Evolutionary conservation across 768 basidiomycete genomes (phyloP).

Genomic region (Xerocomellus intermedius): DNA sequence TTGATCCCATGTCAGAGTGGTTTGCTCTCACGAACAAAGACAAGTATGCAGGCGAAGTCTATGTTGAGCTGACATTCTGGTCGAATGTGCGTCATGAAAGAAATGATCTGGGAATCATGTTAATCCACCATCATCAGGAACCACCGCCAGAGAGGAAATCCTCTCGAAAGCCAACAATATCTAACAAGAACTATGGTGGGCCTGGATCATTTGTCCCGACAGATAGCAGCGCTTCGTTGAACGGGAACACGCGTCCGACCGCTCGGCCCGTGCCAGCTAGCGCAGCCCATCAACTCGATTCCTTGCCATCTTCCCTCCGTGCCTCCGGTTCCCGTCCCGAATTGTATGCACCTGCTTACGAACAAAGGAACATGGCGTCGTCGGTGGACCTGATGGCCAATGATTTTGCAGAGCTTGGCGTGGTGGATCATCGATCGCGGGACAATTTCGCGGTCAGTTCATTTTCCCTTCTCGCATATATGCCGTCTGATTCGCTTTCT

Average conservation of each 20-base stretch:
- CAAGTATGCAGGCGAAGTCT: slow-evolving; percentile 93
- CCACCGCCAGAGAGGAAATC: slow-evolving; percentile 73
- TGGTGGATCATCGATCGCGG: slow-evolving; percentile 49
- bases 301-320: slow-evolving; percentile 59
- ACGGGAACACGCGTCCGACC: slow-evolving; percentile 19
- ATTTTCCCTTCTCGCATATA: not conserved
- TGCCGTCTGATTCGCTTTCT: slow-evolving; percentile 14
- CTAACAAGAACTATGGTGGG: slow-evolving; percentile 68
- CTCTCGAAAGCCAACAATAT: slow-evolving; percentile 47
- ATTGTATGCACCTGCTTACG: slow-evolving; percentile 75
- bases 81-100: slow-evolving; percentile 62
- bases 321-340: slow-evolving; percentile 64
- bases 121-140: slow-evolving; percentile 47
- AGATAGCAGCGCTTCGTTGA: slow-evolving; percentile 31
- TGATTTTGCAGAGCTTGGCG: slow-evolving; percentile 65
- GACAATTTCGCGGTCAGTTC: slow-evolving; percentile 60
- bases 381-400: slow-evolving; percentile 53
- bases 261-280: slow-evolving; percentile 20
- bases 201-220: slow-evolving; percentile 72
- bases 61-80: slow-evolving; percentile 96
- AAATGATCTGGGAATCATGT: not conserved
- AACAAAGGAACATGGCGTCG: slow-evolving; percentile 45
- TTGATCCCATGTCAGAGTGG: slow-evolving; percentile 67
- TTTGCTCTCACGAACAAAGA: slow-evolving; percentile 87
- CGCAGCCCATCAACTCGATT: slow-evolving; percentile 43